Base-by-base conservation (phyloP, 768 basidiomycete species). In the Suillus tomentosus region DNA sequence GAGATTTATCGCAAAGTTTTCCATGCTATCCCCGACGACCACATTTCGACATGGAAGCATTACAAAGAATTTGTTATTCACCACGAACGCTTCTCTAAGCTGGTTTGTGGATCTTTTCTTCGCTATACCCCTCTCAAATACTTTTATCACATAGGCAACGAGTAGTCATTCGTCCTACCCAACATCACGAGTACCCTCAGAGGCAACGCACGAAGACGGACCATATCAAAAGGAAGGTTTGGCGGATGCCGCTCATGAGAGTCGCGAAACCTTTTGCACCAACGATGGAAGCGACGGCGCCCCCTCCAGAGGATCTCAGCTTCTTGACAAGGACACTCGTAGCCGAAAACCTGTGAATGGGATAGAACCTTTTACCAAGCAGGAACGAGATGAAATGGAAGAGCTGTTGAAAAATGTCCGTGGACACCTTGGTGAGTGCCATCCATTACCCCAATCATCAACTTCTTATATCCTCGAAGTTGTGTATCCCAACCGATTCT, bases 1-100 rank as follows among this genome's bases (percentile, higher is more conserved):
- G 93, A 96, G 73, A 94, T 98, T 67, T 98, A 86, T 78, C 89
- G 95, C 62, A 96, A 92, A 73, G 95, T 98, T 4, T 99, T 99
- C 80, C 90, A 94, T 70, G 90, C 91, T 42, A 80, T 96, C 61
- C 96, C 97, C 6, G 96, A 99, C 74, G 96, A 99, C 73, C 81
- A 88, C 27, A 86, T 98, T 65, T 90, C 89, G 2, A 96, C 96
- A 0, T 99, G 96, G 96, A 95, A 95, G 71, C 91, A 94, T 71
- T 98, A 90, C 77, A 96, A 89, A 72, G 92, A 96, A 66, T 98
- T 92, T 70, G 78, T 90, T 54, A 75, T 81, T 6, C 83, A 90
- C 71, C 90, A 94, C 54, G 93, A 94, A 66, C 85, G 91, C 3
- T 70, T 92, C 66, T 85, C 82, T 69, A 91, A 86, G 76, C 84